phyloP scores from a whole-genome alignment of 768 basidiomycete genomes.

The Pulveroboletus frians region DNA sequence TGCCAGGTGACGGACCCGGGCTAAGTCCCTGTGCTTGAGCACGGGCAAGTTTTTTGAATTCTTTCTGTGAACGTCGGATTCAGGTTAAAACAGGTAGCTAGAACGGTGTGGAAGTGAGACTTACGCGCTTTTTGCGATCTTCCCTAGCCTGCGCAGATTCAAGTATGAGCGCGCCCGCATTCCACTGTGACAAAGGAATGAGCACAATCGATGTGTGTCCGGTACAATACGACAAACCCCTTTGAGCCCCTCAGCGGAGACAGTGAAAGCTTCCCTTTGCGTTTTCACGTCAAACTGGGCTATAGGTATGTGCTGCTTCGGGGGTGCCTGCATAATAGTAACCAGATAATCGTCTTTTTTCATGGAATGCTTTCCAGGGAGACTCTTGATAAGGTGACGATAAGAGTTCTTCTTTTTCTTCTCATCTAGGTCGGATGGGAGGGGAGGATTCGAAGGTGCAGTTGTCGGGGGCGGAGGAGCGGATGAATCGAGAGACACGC shows the following conservation, averaged over 20 bases:
- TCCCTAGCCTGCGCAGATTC: constrained; percentile 73
- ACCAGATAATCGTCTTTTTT: constrained; percentile 74
- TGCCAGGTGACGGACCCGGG: constrained; percentile 18
- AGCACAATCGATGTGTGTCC: constrained; percentile 5
- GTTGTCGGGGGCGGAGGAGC: constrained; percentile 25
- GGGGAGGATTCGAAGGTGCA: constrained; percentile 34
- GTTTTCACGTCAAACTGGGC: constrained; percentile 59
- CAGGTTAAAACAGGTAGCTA: constrained; percentile 11
- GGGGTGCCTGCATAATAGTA: constrained; percentile 60
- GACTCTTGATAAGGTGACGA: constrained; percentile 69
- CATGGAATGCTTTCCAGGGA: constrained; percentile 76
- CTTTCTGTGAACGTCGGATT: constrained; percentile 45
- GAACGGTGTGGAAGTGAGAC: constrained; percentile 26
- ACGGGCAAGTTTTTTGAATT: constrained; percentile 64
- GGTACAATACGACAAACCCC: constrained; percentile 45
- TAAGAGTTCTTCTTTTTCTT: constrained; percentile 75
- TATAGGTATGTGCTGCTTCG: constrained; percentile 65
- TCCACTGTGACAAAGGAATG: constrained; percentile 49
- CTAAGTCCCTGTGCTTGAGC: constrained; percentile 35
- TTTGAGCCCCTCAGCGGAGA: constrained; percentile 68
- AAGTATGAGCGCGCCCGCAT: constrained; percentile 50
- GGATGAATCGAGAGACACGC: constrained; percentile 37
- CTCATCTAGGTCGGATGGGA: constrained; percentile 51
- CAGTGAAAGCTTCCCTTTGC: constrained; percentile 67
- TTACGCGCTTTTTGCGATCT: constrained; percentile 70